Evolutionary conservation across 73 alveolate species (phyloP).

Genomic region (Loxodes magnus): DNA sequence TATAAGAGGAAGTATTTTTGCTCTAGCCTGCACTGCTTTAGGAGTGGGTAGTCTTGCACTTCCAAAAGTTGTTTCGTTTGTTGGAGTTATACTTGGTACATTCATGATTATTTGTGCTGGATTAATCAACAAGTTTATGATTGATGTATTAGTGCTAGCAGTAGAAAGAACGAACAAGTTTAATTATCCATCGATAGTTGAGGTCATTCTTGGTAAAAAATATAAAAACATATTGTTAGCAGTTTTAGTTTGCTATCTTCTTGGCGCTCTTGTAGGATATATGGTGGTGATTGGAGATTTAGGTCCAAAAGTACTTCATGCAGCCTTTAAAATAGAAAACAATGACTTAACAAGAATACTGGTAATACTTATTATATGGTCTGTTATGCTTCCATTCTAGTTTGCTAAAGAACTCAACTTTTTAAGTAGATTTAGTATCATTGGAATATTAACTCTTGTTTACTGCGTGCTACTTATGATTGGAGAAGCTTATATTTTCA

Average conservation of each 20-base stretch:
- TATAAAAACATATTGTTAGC: neutral
- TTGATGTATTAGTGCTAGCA: neutral
- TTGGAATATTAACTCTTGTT: conserved; percentile 13
- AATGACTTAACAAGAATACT: neutral
- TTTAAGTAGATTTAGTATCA: conserved; percentile 19
- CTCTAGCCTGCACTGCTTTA: conserved; percentile 47
- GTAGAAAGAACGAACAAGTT: neutral
- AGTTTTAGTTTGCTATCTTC: neutral
- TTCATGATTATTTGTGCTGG: conserved; percentile 21
- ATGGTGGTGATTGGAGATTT: neutral
- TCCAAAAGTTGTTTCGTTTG: conserved; percentile 36
- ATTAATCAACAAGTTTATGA: conserved; percentile 11
- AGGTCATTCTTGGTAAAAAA: neutral
- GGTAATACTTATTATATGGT: neutral
- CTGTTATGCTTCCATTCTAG: conserved; percentile 17
- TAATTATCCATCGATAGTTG: conserved; percentile 6
- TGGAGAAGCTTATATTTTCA: conserved; percentile 28
- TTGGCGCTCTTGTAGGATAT: conserved; percentile 1
- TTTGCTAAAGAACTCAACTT: conserved; percentile 26
- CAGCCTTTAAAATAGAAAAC: too few species aligned
- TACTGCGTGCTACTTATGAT: conserved; percentile 23
- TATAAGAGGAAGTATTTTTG: conserved; percentile 48
- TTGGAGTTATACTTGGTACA: conserved; percentile 44
- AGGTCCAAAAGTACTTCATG: too few species aligned
- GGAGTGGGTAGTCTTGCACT: conserved; percentile 66